These are phyloP conservation scores for Curvularia verruculosa DNA, from an alignment of 2,329 filamentous ascomycete genomes.

Conservation along the genomic window DNA sequence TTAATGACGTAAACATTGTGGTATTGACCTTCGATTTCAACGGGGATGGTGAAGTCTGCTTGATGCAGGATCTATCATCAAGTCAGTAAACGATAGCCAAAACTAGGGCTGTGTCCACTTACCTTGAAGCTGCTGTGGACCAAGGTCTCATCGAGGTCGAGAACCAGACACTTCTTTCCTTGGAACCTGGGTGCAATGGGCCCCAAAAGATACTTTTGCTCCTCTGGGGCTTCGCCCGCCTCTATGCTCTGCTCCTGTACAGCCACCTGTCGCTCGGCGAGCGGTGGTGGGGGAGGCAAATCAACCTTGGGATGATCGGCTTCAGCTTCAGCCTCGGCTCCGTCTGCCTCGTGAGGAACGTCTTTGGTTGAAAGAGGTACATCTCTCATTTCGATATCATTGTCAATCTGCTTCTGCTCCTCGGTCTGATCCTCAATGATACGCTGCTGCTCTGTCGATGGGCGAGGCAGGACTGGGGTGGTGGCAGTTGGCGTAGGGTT, in stretches of 20 bases:
- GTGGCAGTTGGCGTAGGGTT: constrained; percentile 53
- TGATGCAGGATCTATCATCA: constrained; percentile 84
- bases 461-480: constrained; percentile 41
- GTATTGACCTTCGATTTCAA: constrained; percentile 98
- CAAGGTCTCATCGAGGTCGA: constrained; percentile 94
- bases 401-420: constrained; percentile 57
- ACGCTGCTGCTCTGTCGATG: constrained; percentile 47
- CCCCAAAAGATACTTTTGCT: constrained; percentile 77
- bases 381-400: constrained; percentile 70
- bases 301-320: constrained; percentile 51
- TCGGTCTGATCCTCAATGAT: constrained; percentile 59
- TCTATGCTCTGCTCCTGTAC: constrained; percentile 50
- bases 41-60: constrained; percentile 97
- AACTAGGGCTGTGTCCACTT: constrained; percentile 28
- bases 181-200: constrained; percentile 78
- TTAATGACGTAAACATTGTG: constrained; percentile 99
- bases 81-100: constrained; percentile 18
- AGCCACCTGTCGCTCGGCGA: constrained; percentile 53
- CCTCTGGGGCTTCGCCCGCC: constrained; percentile 52
- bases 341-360: constrained; percentile 50
- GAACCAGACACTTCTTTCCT: constrained; percentile 90
- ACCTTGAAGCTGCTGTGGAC: constrained; percentile 99
- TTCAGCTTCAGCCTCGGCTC: constrained; percentile 28
- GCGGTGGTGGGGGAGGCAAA: constrained; percentile 63
- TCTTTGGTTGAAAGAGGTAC: constrained; percentile 60